Conservation (phyloP, 2,329 filamentous ascomycete genomes). For the Ascosphaera aggregata region DNA sequence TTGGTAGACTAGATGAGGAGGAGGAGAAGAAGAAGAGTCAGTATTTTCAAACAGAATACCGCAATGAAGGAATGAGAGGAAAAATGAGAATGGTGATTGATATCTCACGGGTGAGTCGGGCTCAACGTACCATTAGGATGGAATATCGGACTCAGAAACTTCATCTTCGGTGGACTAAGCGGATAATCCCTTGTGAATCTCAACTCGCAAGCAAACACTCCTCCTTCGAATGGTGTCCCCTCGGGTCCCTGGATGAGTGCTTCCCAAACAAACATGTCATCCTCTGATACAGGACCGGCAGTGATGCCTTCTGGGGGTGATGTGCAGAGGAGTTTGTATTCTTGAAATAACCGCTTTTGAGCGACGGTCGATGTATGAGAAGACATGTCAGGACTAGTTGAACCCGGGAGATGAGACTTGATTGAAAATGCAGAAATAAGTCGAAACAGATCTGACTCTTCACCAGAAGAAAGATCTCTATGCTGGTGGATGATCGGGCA, state of each 20-base stretch:
- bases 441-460: too few species aligned
- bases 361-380: constrained; percentile 29
- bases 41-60: neutral
- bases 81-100: neutral
- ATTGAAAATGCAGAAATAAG: too few species aligned
- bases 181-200: constrained; percentile 94
- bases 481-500: too few species aligned
- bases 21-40: constrained; percentile 1
- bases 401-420: too few species aligned
- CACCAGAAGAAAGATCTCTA: too few species aligned
- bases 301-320: constrained; percentile 96
- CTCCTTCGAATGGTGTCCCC: constrained; percentile 87
- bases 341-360: constrained; percentile 67
- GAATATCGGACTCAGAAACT: constrained; percentile 82
- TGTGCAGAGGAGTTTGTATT: constrained; percentile 84
- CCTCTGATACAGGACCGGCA: constrained; percentile 76
- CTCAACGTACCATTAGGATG: constrained; percentile 97
- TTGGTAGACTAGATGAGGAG: constrained; percentile 65
- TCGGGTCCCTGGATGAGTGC: constrained; percentile 88
- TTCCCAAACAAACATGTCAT: constrained; percentile 92
- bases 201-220: constrained; percentile 83
- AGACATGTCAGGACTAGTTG: neutral
- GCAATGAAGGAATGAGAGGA: neutral
- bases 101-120: too few species aligned
- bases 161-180: constrained; percentile 89